Conservation (phyloP, 768 basidiomycete species). For the Holtermannia corniformis region DNA sequence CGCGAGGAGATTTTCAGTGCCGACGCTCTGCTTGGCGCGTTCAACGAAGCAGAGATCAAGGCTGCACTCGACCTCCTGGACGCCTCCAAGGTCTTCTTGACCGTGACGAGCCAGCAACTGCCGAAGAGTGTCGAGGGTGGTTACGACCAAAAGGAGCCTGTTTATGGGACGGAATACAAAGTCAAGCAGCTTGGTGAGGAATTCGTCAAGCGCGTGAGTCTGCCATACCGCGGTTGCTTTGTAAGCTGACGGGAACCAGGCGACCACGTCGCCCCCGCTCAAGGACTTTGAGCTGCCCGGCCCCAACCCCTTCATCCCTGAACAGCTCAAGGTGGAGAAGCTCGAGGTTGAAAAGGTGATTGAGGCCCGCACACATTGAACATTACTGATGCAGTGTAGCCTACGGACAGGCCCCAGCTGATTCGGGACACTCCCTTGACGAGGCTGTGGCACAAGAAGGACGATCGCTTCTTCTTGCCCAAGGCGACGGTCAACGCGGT, state of each 20-base stretch:
- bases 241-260: slow-evolving; percentile 44
- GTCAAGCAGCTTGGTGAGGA: slow-evolving; percentile 50
- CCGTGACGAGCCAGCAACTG: slow-evolving; percentile 68
- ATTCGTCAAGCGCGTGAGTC: slow-evolving; percentile 48
- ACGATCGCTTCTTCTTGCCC: slow-evolving; percentile 92
- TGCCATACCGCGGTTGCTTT: not conserved
- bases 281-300: slow-evolving; percentile 64
- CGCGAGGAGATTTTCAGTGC: slow-evolving; percentile 63
- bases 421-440: slow-evolving; percentile 63
- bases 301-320: slow-evolving; percentile 84
- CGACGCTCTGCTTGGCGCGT: slow-evolving; percentile 62
- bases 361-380: slow-evolving; percentile 2
- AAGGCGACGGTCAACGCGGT: slow-evolving; percentile 66
- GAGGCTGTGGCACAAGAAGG: slow-evolving; percentile 91
- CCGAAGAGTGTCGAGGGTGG: slow-evolving; percentile 50
- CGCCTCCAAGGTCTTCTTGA: slow-evolving; percentile 56
- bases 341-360: slow-evolving; percentile 56
- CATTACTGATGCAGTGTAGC: slow-evolving; percentile 46
- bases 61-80: slow-evolving; percentile 59
- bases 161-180: slow-evolving; percentile 83
- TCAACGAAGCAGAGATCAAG: slow-evolving; percentile 49
- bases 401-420: slow-evolving; percentile 55
- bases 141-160: slow-evolving; percentile 57
- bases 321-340: slow-evolving; percentile 73
- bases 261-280: slow-evolving; percentile 49